A percentile compares a stretch with the other conserved stretches of the same genome.
phyloP scores from a whole-genome alignment of 345 rosid species.

The Limnanthes douglasii region DNA sequence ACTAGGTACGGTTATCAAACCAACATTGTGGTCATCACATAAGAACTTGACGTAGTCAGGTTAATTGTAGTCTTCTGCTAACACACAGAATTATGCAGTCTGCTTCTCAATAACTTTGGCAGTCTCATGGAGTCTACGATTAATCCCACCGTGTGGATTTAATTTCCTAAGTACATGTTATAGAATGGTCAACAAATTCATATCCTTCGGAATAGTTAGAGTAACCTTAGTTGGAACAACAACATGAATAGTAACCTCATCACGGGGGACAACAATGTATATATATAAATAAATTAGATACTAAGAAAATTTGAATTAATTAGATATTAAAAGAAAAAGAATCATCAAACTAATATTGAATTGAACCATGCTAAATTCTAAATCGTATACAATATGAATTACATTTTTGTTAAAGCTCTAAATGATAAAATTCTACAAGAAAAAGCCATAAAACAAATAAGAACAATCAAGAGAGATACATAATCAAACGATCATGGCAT shows the following conservation, averaged over 20 bases:
- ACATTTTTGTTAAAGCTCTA: too few relatives aligned
- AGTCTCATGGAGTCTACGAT: conserved; percentile 50
- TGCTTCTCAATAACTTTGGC: conserved; percentile 72
- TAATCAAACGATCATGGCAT: too few relatives aligned
- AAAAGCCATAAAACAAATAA: too few relatives aligned
- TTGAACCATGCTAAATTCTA: too few relatives aligned
- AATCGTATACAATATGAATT: too few relatives aligned
- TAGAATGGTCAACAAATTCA: conserved; percentile 64
- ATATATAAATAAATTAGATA: too few relatives aligned
- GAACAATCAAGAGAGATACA: too few relatives aligned
- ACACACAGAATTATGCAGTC: conserved; percentile 46
- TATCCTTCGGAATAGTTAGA: conserved; percentile 27
- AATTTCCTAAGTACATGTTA: conserved; percentile 53
- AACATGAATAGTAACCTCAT: conserved; percentile 32
- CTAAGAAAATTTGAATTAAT: too few relatives aligned
- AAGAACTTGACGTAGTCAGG: conserved; percentile 65
- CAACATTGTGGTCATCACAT: conserved; percentile 53
- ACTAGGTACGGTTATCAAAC: conserved; percentile 41
- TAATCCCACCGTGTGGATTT: conserved; percentile 50
- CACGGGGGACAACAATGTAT: conserved; percentile 29
- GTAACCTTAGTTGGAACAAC: conserved; percentile 24
- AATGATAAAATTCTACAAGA: too few relatives aligned
- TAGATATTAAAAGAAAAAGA: too few relatives aligned
- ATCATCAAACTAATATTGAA: too few relatives aligned
- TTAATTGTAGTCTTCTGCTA: conserved; percentile 72